A percentile compares a stretch with the other conserved stretches of the same genome.
These are phyloP conservation scores for Tricholoma saponaceum DNA, from an alignment of 768 basidiomycete genomes.

Conservation along the genomic window DNA sequence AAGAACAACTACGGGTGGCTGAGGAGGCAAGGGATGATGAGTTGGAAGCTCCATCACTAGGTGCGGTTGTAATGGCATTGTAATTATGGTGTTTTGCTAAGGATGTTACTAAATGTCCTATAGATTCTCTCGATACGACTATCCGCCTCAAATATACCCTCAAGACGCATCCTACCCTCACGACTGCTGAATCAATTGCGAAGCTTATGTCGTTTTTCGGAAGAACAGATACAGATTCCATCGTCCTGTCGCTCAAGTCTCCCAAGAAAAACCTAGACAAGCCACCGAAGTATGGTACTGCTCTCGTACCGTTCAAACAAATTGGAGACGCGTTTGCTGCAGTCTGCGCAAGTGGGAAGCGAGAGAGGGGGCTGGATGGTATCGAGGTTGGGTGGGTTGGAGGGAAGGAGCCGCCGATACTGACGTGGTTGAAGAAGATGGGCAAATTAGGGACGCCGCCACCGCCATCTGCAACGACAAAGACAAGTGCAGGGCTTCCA, in stretches of 20 bases:
- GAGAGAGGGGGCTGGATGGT: conserved; percentile 49
- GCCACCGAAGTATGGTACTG: conserved; percentile 63
- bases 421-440: conserved; percentile 69
- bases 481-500: conserved; percentile 17
- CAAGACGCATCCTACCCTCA: conserved; percentile 53
- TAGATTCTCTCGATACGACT: conserved; percentile 70
- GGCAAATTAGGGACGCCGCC: conserved; percentile 49
- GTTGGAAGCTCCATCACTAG: conserved; percentile 54
- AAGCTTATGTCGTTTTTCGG: conserved; percentile 59
- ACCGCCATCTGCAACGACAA: neutral
- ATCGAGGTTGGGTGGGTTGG: conserved; percentile 74
- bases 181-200: conserved; percentile 44
- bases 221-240: conserved; percentile 53
- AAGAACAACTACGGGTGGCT: conserved; percentile 31
- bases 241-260: conserved; percentile 66
- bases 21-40: conserved; percentile 32
- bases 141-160: conserved; percentile 67
- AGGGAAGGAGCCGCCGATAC: conserved; percentile 67
- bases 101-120: neutral
- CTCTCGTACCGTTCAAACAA: conserved; percentile 72
- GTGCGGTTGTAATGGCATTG: conserved; percentile 26
- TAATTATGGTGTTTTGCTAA: conserved; percentile 1
- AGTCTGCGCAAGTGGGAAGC: conserved; percentile 54
- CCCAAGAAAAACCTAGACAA: conserved; percentile 52
- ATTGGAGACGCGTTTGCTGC: conserved; percentile 75